Conservation (phyloP, 2,329 filamentous ascomycete species). For the Penicillium decumbens region DNA sequence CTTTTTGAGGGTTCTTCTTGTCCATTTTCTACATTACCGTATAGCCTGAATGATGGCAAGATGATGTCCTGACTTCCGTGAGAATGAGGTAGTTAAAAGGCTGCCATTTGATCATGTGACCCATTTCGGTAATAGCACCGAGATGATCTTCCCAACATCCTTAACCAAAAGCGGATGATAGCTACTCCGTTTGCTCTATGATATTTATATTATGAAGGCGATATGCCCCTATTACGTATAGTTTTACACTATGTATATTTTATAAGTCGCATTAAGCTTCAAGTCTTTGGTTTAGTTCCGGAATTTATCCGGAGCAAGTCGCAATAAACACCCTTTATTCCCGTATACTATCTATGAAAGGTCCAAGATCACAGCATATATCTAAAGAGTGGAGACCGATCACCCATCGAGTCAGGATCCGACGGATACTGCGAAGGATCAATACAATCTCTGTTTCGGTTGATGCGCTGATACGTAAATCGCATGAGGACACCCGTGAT, state of each 20-base stretch:
- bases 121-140: background rate
- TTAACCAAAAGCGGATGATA: background rate
- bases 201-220: background rate
- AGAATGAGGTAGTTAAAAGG: background rate
- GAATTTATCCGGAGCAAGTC: background rate
- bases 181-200: background rate
- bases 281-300: background rate
- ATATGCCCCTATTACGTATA: background rate
- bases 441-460: slow-evolving; percentile 52
- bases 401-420: slow-evolving; percentile 56
- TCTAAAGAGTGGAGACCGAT: slow-evolving; percentile 59
- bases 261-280: background rate
- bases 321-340: background rate
- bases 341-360: background rate
- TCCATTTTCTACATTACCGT: background rate
- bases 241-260: background rate
- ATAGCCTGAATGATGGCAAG: background rate
- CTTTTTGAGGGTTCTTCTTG: slow-evolving; percentile 14
- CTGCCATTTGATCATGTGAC: background rate
- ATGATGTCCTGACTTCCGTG: background rate
- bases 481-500: slow-evolving; percentile 44
- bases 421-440: slow-evolving; percentile 44
- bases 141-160: background rate
- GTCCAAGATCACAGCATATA: slow-evolving; percentile 49
- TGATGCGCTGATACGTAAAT: slow-evolving; percentile 54